A percentile compares a stretch with the other conserved stretches of the same genome.
Conservation (phyloP, 2,329 filamentous ascomycete genomes). For the Alternaria gansuensis region DNA sequence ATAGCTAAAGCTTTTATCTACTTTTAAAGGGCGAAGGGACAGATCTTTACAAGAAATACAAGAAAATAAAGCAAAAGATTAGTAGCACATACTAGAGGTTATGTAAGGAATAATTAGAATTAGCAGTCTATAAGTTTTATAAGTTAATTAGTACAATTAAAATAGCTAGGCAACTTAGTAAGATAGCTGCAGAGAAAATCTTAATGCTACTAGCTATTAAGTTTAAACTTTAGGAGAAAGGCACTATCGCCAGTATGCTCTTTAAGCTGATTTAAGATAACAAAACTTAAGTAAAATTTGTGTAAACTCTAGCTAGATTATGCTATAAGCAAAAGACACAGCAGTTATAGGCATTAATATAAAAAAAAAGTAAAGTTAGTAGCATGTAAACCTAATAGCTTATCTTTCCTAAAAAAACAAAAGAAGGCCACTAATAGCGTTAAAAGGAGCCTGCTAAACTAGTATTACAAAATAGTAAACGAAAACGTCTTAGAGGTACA, state of each 20-base stretch:
- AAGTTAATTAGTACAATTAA: slow-evolving; percentile 26
- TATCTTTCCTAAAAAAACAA: slow-evolving; percentile 14
- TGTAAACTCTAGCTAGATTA: slow-evolving; percentile 25
- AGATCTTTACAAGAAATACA: slow-evolving; percentile 26
- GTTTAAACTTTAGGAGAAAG: slow-evolving; percentile 28
- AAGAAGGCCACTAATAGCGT: slow-evolving; percentile 12
- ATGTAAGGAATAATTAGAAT: slow-evolving; percentile 20
- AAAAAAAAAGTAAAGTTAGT: slow-evolving; percentile 8
- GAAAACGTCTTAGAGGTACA: slow-evolving; percentile 13
- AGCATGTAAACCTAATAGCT: slow-evolving; percentile 10
- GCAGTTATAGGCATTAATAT: slow-evolving; percentile 22
- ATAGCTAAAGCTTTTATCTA: slow-evolving; percentile 25
- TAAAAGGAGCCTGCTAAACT: slow-evolving; percentile 3
- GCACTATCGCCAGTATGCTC: slow-evolving; percentile 26
- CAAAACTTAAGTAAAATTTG: slow-evolving; percentile 22
- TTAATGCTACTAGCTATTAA: slow-evolving; percentile 23
- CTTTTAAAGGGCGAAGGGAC: slow-evolving; percentile 22
- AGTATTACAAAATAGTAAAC: slow-evolving; percentile 11
- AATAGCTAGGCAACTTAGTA: slow-evolving; percentile 30
- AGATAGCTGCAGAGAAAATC: slow-evolving; percentile 23
- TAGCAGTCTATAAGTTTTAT: slow-evolving; percentile 25
- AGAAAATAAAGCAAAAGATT: slow-evolving; percentile 22
- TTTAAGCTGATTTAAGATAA: slow-evolving; percentile 28
- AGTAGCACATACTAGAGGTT: slow-evolving; percentile 23
- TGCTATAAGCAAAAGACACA: slow-evolving; percentile 25